phyloP scores from a whole-genome alignment of 805 yeast species.

The Myxozyma kluyveri region DNA sequence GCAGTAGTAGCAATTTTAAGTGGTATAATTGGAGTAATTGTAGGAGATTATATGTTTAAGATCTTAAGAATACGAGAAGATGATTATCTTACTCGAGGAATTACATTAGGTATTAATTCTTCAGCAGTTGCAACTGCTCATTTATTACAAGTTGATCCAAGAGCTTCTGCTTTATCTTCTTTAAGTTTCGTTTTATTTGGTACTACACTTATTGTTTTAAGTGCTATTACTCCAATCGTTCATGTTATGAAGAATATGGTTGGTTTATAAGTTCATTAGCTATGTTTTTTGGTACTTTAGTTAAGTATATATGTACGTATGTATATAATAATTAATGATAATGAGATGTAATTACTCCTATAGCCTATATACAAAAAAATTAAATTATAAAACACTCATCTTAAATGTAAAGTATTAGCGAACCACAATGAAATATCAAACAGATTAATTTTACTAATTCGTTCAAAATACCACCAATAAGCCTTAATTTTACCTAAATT shows the following conservation, averaged over 20 bases:
- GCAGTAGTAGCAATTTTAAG: constrained; percentile 75
- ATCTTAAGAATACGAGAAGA: constrained; percentile 52
- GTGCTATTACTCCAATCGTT: constrained; percentile 58
- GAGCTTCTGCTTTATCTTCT: constrained; percentile 78
- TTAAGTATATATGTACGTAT: not conserved
- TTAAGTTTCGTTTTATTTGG: constrained; percentile 72
- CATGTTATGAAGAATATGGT: constrained; percentile 48
- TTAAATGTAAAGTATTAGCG: constrained; percentile 1
- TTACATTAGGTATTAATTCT: constrained; percentile 72
- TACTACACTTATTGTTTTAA: constrained; percentile 65
- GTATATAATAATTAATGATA: not conserved
- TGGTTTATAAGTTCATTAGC: constrained; percentile 38
- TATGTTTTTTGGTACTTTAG: not conserved
- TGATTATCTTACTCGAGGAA: constrained; percentile 74
- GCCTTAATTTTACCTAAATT: not conserved
- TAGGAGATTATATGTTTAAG: constrained; percentile 55
- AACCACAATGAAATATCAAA: constrained; percentile 20
- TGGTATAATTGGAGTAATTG: constrained; percentile 71
- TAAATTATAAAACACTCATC: not conserved
- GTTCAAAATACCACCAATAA: constrained; percentile 7
- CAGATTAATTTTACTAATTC: constrained; percentile 8
- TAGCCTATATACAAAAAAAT: not conserved
- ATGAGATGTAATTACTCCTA: not conserved
- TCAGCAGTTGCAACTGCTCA: constrained; percentile 84
- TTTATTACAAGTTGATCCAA: constrained; percentile 62